Percentiles rank a stretch among this genome's conserved stretches.
These are phyloP conservation scores for Amanita bisporigera DNA, from an alignment of 1,284 basidiomycete species.

Conservation along the genomic window DNA sequence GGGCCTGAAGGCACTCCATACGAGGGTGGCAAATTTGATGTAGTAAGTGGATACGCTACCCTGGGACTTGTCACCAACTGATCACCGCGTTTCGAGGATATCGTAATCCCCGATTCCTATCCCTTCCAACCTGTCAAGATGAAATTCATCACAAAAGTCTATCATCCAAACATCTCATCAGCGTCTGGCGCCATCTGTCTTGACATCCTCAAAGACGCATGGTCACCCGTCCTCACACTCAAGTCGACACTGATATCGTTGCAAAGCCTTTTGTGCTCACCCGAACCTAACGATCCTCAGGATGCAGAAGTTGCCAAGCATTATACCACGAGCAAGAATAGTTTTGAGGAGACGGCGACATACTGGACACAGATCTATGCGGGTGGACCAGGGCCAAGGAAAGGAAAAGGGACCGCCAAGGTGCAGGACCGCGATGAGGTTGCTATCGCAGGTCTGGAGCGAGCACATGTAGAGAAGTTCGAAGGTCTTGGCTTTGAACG, in stretches of 20 bases:
- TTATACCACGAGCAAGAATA: constrained; percentile 85
- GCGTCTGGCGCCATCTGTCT: constrained; percentile 93
- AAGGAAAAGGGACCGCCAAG: constrained; percentile 34
- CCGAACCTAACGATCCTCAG: constrained; percentile 97
- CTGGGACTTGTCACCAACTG: not conserved
- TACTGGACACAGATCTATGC: constrained; percentile 96
- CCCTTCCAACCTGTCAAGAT: constrained; percentile 99
- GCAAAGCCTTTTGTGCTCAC: constrained; percentile 94
- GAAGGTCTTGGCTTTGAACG: constrained; percentile 75
- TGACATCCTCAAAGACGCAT: constrained; percentile 75
- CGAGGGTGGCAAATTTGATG: constrained; percentile 91
- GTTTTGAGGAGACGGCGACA: constrained; percentile 91
- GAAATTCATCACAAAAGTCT: constrained; percentile 97
- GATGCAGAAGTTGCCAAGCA: constrained; percentile 99
- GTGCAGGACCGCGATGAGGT: constrained; percentile 58
- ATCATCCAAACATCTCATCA: constrained; percentile 97
- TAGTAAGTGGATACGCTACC: constrained; percentile 61
- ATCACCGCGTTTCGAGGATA: constrained; percentile 65
- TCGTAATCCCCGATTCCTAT: constrained; percentile 93
- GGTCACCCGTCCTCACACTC: constrained; percentile 93
- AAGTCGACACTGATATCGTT: constrained; percentile 97
- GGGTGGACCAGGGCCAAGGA: constrained; percentile 63
- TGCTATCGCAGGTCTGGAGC: constrained; percentile 76
- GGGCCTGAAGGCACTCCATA: constrained; percentile 96
- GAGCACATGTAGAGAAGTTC: constrained; percentile 76